A percentile compares a stretch with the other conserved stretches of the same genome.
phyloP scores from a whole-genome alignment of 2,329 filamentous ascomycete species.

The Talaromyces sp. region DNA sequence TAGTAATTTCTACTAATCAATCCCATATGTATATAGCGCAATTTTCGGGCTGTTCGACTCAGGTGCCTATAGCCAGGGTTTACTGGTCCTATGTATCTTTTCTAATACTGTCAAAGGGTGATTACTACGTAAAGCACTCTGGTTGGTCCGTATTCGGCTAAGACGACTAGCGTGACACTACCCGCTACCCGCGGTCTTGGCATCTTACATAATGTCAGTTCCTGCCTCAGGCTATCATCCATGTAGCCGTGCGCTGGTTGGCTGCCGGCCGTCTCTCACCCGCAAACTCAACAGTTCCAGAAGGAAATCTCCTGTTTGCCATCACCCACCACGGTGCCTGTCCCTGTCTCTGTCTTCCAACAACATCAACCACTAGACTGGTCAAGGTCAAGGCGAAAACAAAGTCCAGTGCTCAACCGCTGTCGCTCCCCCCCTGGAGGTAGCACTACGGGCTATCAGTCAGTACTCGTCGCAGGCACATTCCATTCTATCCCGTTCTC shows the following conservation, averaged over 20 bases:
- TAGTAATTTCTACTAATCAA: too few relatives aligned
- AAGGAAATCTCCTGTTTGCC: neutral
- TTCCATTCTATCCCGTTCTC: neutral
- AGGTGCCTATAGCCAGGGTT: too few relatives aligned
- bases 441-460: neutral
- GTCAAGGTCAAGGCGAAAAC: neutral
- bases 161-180: neutral
- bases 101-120: neutral
- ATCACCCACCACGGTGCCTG: neutral
- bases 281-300: constrained; percentile 7
- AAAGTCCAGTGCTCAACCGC: constrained; percentile 11
- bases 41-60: too few relatives aligned
- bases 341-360: neutral
- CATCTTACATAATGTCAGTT: neutral
- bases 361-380: neutral
- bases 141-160: neutral
- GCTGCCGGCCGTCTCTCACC: neutral
- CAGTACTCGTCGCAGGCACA: neutral
- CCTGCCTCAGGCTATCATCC: neutral
- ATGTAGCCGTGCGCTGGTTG: too few relatives aligned
- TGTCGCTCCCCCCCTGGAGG: neutral
- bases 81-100: too few relatives aligned
- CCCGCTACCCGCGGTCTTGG: neutral
- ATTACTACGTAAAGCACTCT: neutral
- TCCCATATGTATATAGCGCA: too few relatives aligned